Base-by-base conservation (phyloP, 2,329 filamentous ascomycete genomes). In the Thelonectria blattea region DNA sequence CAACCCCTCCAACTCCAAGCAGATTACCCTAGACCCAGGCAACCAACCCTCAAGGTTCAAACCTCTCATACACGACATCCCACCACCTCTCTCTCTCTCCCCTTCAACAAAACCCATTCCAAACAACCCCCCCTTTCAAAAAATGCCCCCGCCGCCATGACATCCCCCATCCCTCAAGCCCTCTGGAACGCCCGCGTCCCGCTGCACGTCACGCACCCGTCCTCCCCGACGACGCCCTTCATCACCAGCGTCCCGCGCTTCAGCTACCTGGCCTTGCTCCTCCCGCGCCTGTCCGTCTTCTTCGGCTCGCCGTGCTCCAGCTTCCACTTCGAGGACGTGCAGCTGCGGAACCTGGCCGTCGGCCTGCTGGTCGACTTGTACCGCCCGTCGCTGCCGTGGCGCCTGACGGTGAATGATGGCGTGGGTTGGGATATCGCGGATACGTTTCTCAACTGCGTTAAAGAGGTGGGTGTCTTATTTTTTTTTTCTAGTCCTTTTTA, bases 371-470 rank as follows among this genome's bases (percentile, higher is more conserved):
- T 82, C 52, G 85, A 88, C 67, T 76, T 88, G 24, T 87, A 88
- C 72, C 81, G 79, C 65, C 84, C 84, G 0, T 57, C 69, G 11
- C 71, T 85, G 52, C 85, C 85, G 1, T 88, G 85, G 84, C 78
- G 78, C 12, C 74, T 88, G 49, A 80, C 79, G 15, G 84, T 86
- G 24, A 75, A 77, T 55, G 83, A 85, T 59, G 85, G 84, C 17
- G 70, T 80, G 32, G 81, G 80, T 50, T 87, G 85, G 85, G 85
- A 87, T 66, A 85, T 87, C 50, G 80, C 76, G 43, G 85, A 88
- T 71, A 87, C 86, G 0, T 89, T 88, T 65, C 79, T 88, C 57
- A 89, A 89, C 73, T 82, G 83, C 58, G 85, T 84, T 63, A 89
- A 89, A 73, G 86, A 89, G 78, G 83, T 83, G 59, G 69, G 79